Percentiles rank a stretch among this genome's conserved stretches.
These are phyloP conservation scores for Aechmea fasciata DNA, from an alignment of 176 grass and related monocot species.

Conservation along the genomic window DNA sequence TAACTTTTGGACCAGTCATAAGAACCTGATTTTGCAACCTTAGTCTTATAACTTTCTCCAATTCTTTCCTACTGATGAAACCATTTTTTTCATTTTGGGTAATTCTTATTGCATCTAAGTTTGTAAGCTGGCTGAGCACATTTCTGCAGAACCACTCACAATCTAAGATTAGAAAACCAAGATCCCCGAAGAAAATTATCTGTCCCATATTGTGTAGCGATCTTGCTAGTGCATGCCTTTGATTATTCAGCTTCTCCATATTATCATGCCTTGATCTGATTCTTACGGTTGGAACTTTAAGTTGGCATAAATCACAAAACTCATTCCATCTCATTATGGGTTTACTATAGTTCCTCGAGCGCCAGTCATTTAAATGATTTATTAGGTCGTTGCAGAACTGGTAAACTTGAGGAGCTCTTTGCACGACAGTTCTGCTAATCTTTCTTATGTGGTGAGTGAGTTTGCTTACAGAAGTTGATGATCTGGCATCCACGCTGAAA, in stretches of 20 bases:
- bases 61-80: conserved; percentile 54
- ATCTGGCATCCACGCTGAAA: conserved; percentile 84
- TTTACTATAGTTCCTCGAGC: conserved; percentile 49
- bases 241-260: conserved; percentile 47
- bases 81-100: conserved; percentile 32
- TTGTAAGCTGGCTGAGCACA: conserved; percentile 45
- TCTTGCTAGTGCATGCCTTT: conserved; percentile 48
- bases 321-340: conserved; percentile 62
- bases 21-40: conserved; percentile 35
- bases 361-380: conserved; percentile 58
- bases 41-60: conserved; percentile 57
- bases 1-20: conserved; percentile 11
- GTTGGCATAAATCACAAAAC: conserved; percentile 74
- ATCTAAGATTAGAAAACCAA: conserved; percentile 67
- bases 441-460: conserved; percentile 52
- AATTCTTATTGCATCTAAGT: conserved; percentile 37
- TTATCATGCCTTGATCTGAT: conserved; percentile 71
- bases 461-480: conserved; percentile 61
- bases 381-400: conserved; percentile 73
- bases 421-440: conserved; percentile 62
- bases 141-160: conserved; percentile 62
- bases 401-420: conserved; percentile 63
- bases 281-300: conserved; percentile 53
- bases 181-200: conserved; percentile 70
- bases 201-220: conserved; percentile 64